Evolutionary conservation across 495 filamentous ascomycete genomes (phyloP), one percentile per base, ranked within the genome.

Genomic region (Xylaria scruposa): DNA sequence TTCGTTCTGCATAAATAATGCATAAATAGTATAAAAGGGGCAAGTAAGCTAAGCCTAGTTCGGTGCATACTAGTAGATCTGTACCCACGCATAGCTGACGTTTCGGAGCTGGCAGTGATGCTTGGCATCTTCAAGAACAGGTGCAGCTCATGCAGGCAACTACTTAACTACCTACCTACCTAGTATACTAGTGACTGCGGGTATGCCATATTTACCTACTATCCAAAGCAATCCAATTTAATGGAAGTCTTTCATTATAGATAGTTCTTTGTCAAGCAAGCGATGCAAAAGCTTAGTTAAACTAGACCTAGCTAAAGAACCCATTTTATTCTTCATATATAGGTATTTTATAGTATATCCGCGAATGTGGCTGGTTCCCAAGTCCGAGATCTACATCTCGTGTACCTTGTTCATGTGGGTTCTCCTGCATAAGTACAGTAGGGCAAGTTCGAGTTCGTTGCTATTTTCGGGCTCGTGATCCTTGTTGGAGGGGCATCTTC

Each of bases 401-500:
- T 61, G 40, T 42, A 12, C 64, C 64, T 24, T 49, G 46, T 66
- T 51, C 21, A n/a, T 33, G 40, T 38, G 46, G 63, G 63, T 40
- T 65, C 62, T 65, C 44, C 62, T 59, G 54, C 54, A 59, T 31
- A 40, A 12, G 38, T 12, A 40, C 38, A 12, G 38, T 40, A 19
- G 54, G 31, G 33, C 17, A 0, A 21, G 31, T 10, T 60, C 26
- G 44, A 38, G 51, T 49, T 63, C 44, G 42, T 42, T 63, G 58
- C 68, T 62, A 62, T 62, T 70, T 69, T 70, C 56, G 40, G 58
- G 53, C 67, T 49, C 40, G 51, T 69, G 54, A 69, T 69, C 67
- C 68, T 42, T 53, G 54, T 61, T 61, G 68, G 54, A 68, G 68
- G 68, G 68, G 68, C 68, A 70, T n/a, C 42, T 63, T 62, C 68